phyloP scores from a whole-genome alignment of 2,329 filamentous ascomycete genomes.

The Pseudocercospora vitis region DNA sequence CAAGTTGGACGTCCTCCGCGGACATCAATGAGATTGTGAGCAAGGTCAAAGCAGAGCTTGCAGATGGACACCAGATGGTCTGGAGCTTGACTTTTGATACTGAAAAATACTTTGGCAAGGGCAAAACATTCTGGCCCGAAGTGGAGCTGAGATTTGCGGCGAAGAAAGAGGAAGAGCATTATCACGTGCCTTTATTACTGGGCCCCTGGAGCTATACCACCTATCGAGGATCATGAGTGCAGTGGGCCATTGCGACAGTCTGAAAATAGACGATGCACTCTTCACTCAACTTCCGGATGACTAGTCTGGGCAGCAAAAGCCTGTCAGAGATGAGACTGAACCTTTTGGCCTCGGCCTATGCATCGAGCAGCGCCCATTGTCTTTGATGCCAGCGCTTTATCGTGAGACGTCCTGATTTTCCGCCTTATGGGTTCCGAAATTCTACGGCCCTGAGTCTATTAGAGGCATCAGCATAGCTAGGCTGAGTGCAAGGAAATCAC shows the following conservation, averaged over 20 bases:
- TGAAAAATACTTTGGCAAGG: conserved; percentile 65
- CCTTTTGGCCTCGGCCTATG: too few relatives aligned
- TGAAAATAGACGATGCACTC: neutral
- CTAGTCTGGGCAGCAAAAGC: too few relatives aligned
- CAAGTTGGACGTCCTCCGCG: conserved; percentile 59
- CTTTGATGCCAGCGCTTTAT: too few relatives aligned
- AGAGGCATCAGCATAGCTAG: too few relatives aligned
- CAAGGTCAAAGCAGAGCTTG: conserved; percentile 34
- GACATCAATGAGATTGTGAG: conserved; percentile 42
- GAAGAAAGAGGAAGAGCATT: conserved; percentile 58
- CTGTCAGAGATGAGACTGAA: too few relatives aligned
- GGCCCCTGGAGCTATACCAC: conserved; percentile 80
- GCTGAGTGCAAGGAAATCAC: too few relatives aligned
- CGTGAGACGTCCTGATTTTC: too few relatives aligned
- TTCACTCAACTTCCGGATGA: too few relatives aligned
- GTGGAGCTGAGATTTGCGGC: conserved; percentile 57
- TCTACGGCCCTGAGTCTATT: too few relatives aligned
- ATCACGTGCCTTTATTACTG: conserved; percentile 76
- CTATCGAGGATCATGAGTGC: conserved; percentile 68
- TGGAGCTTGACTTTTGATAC: conserved; percentile 75
- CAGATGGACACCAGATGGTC: conserved; percentile 48
- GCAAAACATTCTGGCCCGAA: conserved; percentile 58
- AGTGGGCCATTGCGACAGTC: too few relatives aligned
- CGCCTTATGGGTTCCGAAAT: too few relatives aligned
- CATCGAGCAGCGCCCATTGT: too few relatives aligned